Evolutionary conservation across 768 basidiomycete genomes (phyloP).

Genomic region (Rhodotorula paludigena): DNA sequence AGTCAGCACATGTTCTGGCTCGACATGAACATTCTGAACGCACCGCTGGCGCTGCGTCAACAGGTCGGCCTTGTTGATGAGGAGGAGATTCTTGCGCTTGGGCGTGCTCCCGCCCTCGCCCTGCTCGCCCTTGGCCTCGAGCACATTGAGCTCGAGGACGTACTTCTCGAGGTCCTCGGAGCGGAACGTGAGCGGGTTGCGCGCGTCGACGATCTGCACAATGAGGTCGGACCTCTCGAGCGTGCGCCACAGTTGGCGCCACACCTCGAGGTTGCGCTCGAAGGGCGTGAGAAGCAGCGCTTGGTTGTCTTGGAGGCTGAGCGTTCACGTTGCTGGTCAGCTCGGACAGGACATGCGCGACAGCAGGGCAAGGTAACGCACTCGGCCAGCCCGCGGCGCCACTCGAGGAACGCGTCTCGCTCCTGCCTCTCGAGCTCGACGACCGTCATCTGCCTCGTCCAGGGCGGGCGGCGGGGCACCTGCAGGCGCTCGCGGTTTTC

Average conservation of each 20-base stretch:
- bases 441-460: constrained; percentile 74
- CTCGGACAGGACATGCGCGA: not conserved
- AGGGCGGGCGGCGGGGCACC: constrained; percentile 75
- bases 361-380: constrained; percentile 51
- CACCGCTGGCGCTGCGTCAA: constrained; percentile 81
- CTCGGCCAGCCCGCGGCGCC: constrained; percentile 88
- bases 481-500: constrained; percentile 69
- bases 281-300: constrained; percentile 89
- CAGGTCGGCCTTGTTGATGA: constrained; percentile 95
- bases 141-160: constrained; percentile 61
- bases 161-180: constrained; percentile 87
- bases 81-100: constrained; percentile 65
- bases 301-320: constrained; percentile 78
- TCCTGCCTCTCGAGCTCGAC: constrained; percentile 81
- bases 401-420: constrained; percentile 82
- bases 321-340: not conserved
- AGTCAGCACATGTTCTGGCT: not conserved
- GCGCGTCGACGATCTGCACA: constrained; percentile 92
- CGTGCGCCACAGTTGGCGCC: constrained; percentile 97
- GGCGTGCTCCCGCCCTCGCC: constrained; percentile 68
- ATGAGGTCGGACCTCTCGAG: constrained; percentile 89
- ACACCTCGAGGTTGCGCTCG: constrained; percentile 95
- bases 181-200: constrained; percentile 86
- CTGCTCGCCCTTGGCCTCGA: constrained; percentile 40
- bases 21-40: constrained; percentile 26